Conservation (phyloP, 176 grass and related monocot genomes). For the Ampelocalamus luodianensis region DNA sequence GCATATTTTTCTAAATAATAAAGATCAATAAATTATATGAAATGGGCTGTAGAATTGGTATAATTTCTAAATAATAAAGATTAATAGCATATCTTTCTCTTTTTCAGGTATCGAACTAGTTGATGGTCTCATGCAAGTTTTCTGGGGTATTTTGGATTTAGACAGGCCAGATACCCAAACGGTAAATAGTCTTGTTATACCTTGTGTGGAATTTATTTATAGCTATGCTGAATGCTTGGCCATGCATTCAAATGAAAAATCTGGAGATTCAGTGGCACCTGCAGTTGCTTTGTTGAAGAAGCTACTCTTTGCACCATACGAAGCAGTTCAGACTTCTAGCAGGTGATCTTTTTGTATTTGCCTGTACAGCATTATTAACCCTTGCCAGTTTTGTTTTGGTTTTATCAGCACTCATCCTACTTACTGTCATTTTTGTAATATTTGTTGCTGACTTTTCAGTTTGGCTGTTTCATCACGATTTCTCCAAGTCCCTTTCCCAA, state of each 20-base stretch:
- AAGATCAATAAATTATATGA: background rate
- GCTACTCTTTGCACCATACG: conserved; percentile 96
- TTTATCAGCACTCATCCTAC: conserved; percentile 12
- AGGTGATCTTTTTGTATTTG: conserved; percentile 62
- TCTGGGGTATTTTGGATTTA: conserved; percentile 90
- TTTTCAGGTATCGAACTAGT: conserved; percentile 85
- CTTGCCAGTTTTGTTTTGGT: conserved; percentile 15
- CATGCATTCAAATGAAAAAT: conserved; percentile 63
- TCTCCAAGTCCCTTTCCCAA: conserved; percentile 98
- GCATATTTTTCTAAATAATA: background rate
- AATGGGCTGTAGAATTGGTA: conserved; percentile 4
- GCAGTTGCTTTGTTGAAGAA: conserved; percentile 85
- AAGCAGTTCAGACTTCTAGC: conserved; percentile 96
- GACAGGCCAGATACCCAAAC: conserved; percentile 92
- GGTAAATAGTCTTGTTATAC: conserved; percentile 95
- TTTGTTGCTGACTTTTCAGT: conserved; percentile 58
- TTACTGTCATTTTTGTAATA: conserved; percentile 5
- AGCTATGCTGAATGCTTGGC: conserved; percentile 95
- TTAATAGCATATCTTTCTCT: conserved; percentile 24
- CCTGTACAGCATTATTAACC: conserved; percentile 25
- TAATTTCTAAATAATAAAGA: conserved; percentile 17
- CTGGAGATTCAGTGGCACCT: conserved; percentile 75
- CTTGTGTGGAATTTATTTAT: conserved; percentile 95
- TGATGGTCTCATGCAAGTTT: conserved; percentile 93
- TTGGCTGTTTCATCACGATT: conserved; percentile 97